phyloP scores from a whole-genome alignment of 331 rosid genomes.

The Spiraea crenata region DNA sequence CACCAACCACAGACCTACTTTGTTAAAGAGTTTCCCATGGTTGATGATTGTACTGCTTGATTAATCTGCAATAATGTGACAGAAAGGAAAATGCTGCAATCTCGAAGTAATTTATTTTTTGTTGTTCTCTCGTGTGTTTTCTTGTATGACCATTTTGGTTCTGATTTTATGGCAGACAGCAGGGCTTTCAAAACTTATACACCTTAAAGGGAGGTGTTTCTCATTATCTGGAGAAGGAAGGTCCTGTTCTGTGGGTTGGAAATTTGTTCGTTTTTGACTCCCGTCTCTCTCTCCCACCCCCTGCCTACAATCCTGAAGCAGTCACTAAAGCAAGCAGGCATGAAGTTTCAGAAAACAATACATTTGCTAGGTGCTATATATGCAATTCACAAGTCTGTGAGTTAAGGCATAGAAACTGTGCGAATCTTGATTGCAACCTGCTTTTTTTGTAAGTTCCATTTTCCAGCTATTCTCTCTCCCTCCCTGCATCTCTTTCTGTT shows the following conservation, averaged over 20 bases:
- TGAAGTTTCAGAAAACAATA: conserved; percentile 35
- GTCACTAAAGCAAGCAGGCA: conserved; percentile 31
- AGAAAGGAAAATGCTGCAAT: background rate
- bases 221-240: conserved; percentile 75
- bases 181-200: conserved; percentile 75
- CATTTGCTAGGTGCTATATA: conserved; percentile 70
- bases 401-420: conserved; percentile 87
- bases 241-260: conserved; percentile 79
- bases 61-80: background rate
- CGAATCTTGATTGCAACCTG: conserved; percentile 88
- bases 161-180: conserved; percentile 52
- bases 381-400: conserved; percentile 63
- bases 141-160: background rate
- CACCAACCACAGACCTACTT: background rate
- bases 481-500: no score
- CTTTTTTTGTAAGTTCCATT: conserved; percentile 72
- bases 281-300: conserved; percentile 80
- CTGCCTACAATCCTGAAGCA: conserved; percentile 48
- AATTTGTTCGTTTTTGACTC: conserved; percentile 92
- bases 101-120: background rate
- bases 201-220: conserved; percentile 86
- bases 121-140: background rate
- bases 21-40: background rate
- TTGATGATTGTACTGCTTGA: background rate
- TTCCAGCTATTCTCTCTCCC: conserved; percentile 6